Evolutionary conservation across 352 stramenopile species (phyloP), one percentile per base, ranked within the genome.

Genomic region (Globisporangium polare): DNA sequence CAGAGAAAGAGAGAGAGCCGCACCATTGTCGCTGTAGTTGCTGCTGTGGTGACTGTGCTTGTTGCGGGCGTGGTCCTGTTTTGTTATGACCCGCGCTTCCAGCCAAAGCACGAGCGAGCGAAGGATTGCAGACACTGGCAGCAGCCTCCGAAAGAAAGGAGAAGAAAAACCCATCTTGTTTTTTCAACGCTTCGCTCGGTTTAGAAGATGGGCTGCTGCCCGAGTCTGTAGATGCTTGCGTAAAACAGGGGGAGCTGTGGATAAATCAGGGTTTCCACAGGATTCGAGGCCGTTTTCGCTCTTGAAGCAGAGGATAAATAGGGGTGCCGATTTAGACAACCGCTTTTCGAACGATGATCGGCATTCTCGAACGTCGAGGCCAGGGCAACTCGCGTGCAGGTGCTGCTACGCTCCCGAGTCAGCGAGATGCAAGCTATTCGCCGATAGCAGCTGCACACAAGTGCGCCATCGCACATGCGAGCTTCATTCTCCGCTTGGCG

Each of bases 41-140:
- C 49, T 54, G 9, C 0, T 39, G 33, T 39, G 33, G 33, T 54
- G 49, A 54, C 33, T 37, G 22, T 22, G 49, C 26, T 54, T 39
- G 26, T 54, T 37, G 49, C 49, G n/a, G n/a, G n/a, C n/a, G n/a
- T n/a, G 17, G 49, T 54, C 49, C 26, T 54, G 49, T 54, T 54
- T 18, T 41, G 17, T 54, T 41, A 5, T 54, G 49, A 5, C 15
- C 5, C 5, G 4, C 5, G 20, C 27, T 33, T 33, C 47, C 27
- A 54, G 39, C 39, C 39, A 46, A 42, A 17, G n/a, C n/a, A n/a
- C n/a, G 15, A 43, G 5, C n/a, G 26, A 31, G 20, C 47, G 13
- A 12, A 22, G 46, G 29, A 22, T 37, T 37, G 15, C 47, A 22
- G 17, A 53, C 47, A 29, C 29, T 33, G 29, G 0, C 5, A 54